Evolutionary conservation across 2,329 filamentous ascomycete species (phyloP).

Genomic region (Botrytis elliptica): DNA sequence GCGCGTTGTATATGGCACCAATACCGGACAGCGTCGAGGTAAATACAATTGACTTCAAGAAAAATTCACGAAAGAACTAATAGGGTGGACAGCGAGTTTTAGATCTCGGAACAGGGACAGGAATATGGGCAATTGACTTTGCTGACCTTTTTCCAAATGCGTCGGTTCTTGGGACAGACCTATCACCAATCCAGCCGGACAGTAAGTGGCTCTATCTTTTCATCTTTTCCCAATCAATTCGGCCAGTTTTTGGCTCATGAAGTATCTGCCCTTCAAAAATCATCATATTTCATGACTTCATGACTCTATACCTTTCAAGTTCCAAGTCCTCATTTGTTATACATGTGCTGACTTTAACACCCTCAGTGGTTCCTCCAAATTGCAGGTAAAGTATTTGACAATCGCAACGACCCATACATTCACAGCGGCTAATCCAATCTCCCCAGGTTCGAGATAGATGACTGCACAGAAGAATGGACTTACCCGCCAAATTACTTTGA

Average conservation of each 20-base stretch:
- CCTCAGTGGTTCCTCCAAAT: slow-evolving; percentile 53
- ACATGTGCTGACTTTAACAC: neutral
- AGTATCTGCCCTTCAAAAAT: neutral
- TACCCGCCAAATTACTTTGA: slow-evolving; percentile 52
- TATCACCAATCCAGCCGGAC: slow-evolving; percentile 41
- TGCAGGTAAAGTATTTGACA: slow-evolving; percentile 38
- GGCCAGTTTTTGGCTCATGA: neutral
- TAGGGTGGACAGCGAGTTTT: slow-evolving; percentile 1
- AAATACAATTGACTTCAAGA: neutral
- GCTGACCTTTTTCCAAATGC: slow-evolving; percentile 39
- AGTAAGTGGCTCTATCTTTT: slow-evolving; percentile 26
- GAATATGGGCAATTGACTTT: slow-evolving; percentile 46
- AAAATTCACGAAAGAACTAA: neutral
- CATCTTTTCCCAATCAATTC: neutral
- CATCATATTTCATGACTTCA: neutral
- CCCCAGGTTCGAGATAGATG: slow-evolving; percentile 60
- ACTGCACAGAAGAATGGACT: slow-evolving; percentile 49
- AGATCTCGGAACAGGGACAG: slow-evolving; percentile 43
- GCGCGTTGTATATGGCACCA: slow-evolving; percentile 34
- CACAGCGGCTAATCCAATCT: neutral
- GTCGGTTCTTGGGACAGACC: slow-evolving; percentile 38
- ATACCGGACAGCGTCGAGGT: slow-evolving; percentile 36
- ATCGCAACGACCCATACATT: neutral
- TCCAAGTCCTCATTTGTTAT: neutral
- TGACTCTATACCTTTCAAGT: neutral